A percentile compares a stretch with the other conserved stretches of the same genome.
phyloP scores from a whole-genome alignment of 2,329 filamentous ascomycete species.

The Hypoxylon sp. region DNA sequence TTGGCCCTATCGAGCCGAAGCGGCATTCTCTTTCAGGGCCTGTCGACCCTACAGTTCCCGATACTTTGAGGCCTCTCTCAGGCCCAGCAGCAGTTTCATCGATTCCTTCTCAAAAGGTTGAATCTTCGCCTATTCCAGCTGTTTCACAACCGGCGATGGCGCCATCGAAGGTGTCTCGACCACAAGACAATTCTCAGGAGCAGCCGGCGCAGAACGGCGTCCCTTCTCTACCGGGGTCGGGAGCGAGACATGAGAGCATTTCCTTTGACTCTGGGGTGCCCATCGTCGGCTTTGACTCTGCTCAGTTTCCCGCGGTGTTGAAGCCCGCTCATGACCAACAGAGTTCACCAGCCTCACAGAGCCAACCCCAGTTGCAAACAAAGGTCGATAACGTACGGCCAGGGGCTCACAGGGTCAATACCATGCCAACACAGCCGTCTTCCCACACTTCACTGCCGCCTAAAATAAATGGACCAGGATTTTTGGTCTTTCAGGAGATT shows the following conservation, averaged over 20 bases:
- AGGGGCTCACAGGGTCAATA: constrained; percentile 40
- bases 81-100: constrained; percentile 24
- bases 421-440: constrained; percentile 28
- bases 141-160: constrained; percentile 34
- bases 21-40: constrained; percentile 37
- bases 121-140: constrained; percentile 30
- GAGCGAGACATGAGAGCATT: constrained; percentile 43
- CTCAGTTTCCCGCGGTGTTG: constrained; percentile 34
- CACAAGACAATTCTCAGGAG: constrained; percentile 13
- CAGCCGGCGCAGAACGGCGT: constrained; percentile 4
- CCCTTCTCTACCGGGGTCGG: constrained; percentile 29
- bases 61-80: constrained; percentile 35
- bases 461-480: constrained; percentile 40
- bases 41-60: constrained; percentile 16
- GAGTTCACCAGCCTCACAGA: constrained; percentile 1
- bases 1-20: constrained; percentile 39
- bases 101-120: constrained; percentile 9
- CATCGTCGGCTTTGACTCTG: constrained; percentile 11
- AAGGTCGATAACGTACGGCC: constrained; percentile 20
- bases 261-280: constrained; percentile 16
- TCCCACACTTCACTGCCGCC: constrained; percentile 24
- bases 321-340: constrained; percentile 37
- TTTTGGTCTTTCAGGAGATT: constrained; percentile 47
- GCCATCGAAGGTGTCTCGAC: constrained; percentile 14
- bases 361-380: constrained; percentile 1